Base-by-base conservation (phyloP, 2,329 filamentous ascomycete genomes). In the Pseudogymnoascus sp. region DNA sequence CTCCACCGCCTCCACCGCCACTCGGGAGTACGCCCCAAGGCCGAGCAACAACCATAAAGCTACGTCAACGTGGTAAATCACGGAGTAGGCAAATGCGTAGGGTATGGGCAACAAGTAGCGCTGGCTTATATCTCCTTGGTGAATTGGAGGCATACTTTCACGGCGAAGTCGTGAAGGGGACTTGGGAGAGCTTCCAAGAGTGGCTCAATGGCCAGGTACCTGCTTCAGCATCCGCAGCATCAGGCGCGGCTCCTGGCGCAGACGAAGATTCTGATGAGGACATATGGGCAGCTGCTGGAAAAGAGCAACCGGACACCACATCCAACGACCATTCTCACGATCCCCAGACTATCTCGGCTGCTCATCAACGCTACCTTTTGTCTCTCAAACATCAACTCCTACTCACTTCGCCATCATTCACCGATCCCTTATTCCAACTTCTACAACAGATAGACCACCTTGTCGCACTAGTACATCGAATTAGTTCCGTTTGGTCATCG, bases 71-170 rank as follows among this genome's bases (percentile, higher is more conserved):
- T 60, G 83, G 86, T 67, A 84, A 84, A 26, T 72, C 77, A 14
- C 82, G 93, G 16, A 81, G 83, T 4, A 79, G 81, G 35, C 81
- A 83, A 0, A 89, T 96, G 81, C 85, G 94, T 14, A 88, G 86
- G 66, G 83, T 93, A 0, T 99, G 94, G 94, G 93, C 92, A 0
- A 95, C 91, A 0, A 88, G 89, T 68, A 92, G 90, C 70, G 90
- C 92, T 2, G 88, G 91, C 1, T 84, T 96, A 3, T 97, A 96
- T 76, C 89, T 97, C 68, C 80, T 97, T 3, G 91, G 90, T 0
- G 92, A 97, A 72, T 88, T 91, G 12, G 89, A 93, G 67, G 86
- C 86, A 2, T 97, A 96, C 69, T 85, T 97, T 49, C 93, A 97
- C 73, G 91, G 90, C 1, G 92, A 96, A 71, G 87, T 97, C 6